Base-by-base conservation (phyloP, 257 asterid genomes). In the Lantana camara region DNA sequence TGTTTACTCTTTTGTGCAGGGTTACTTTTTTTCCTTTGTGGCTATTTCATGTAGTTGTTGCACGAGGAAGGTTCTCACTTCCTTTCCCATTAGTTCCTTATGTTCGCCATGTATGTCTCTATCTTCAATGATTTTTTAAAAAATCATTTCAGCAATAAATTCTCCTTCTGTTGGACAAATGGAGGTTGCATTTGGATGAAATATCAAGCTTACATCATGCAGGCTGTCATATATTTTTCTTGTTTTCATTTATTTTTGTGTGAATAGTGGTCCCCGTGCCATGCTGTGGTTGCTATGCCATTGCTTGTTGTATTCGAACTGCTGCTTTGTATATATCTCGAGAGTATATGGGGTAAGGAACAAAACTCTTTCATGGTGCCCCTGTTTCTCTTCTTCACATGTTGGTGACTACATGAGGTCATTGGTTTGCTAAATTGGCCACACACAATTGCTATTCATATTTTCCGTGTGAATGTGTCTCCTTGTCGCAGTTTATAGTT, bases 261-360 rank as follows among this genome's bases (percentile, higher is more conserved):
- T 84, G 81, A 69, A 37, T 57, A 94, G 99, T 94, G 98, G 99
- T 98, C 99, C 69, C 99, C 99, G 19, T 94, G 99, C 75, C 99
- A 94, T 83, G 80, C 96, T 35, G 92, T 91, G 76, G 98, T 86
- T 80, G 99, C 95, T 41, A 82, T 72, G 70, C 98, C 99, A 9
- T 77, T 94, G 90, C 91, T 94, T 60, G 77, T 91, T 66, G 93
- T 98, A 44, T 94, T 94, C 68, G 99, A 94, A 75, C 86, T 94
- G 80, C 99, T 94, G 73, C 97, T 94, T 62, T 94, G 98, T 78
- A 84, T 91, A 74, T 81, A 90, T 81, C 99, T 94, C 11, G 91
- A 94, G 87, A 83, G 96, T 78, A 47, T 68, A 63, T 53, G 73
- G 30, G 96, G 99, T 94, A 88, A 83, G 95, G 77, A 77, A 67